Conservation (phyloP, 768 basidiomycete genomes). For the Boletales sp. region DNA sequence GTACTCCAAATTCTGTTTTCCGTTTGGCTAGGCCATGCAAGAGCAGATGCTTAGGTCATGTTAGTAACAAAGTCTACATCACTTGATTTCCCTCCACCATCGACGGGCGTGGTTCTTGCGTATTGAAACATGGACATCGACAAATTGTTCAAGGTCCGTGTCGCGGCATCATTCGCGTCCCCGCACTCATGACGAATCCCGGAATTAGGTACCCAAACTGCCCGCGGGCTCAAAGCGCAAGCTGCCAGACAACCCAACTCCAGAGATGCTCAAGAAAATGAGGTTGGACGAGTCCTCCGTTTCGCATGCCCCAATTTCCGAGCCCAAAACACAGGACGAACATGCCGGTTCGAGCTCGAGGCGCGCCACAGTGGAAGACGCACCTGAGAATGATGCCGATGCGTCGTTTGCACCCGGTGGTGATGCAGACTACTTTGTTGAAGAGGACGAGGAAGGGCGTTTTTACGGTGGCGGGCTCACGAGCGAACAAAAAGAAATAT, state of each 20-base stretch:
- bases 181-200: conserved; percentile 1
- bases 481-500: conserved; percentile 88
- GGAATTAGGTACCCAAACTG: conserved; percentile 59
- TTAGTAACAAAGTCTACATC: background rate
- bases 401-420: conserved; percentile 74
- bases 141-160: conserved; percentile 45
- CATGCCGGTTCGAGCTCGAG: conserved; percentile 29
- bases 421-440: conserved; percentile 86
- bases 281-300: conserved; percentile 43
- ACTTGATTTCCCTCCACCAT: background rate
- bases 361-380: conserved; percentile 59
- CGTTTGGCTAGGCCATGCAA: no score
- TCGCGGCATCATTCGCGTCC: background rate
- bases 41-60: conserved; percentile 15
- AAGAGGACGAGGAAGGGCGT: conserved; percentile 89
- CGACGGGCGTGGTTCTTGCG: background rate
- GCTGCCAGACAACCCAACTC: conserved; percentile 71
- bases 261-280: conserved; percentile 82
- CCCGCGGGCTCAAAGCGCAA: conserved; percentile 66
- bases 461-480: conserved; percentile 95
- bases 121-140: conserved; percentile 43
- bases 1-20: background rate
- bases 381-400: conserved; percentile 30
- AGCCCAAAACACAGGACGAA: conserved; percentile 8
- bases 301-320: conserved; percentile 4